Evolutionary conservation across 2,329 filamentous ascomycete species (phyloP), one percentile per base, ranked within the genome.

Genomic region (Proliferodiscus dingleyae): DNA sequence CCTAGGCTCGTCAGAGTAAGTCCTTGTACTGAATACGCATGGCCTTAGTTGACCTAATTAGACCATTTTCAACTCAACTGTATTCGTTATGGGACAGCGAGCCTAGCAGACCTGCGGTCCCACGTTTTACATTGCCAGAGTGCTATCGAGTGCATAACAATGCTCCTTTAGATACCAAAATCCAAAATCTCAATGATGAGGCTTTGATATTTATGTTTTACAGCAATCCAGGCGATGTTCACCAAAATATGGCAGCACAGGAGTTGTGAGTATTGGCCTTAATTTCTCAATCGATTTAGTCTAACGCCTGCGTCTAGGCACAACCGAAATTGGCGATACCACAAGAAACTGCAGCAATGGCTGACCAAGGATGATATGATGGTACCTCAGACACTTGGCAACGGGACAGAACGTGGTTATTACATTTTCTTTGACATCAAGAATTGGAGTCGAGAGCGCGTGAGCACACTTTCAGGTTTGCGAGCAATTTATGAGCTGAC

Each of bases 121-220:
- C 75, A 18, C 76, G 74, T 45, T 80, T 76, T 51, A 71, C 71
- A 10, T 64, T 84, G 23, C 81, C 81, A 0, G 81, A 85, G 37
- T 85, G 81, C 63, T 85, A 85, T 59, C 76, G 73, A 43, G 81
- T 85, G 26, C 80, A 74, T 50, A 85, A 85, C 50, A 78, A 83
- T 21, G 78, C 81, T 53, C 72, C 78, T 2, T 74, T 85, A 42
- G 78, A 83, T 50, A 78, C 72, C 55, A 84, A 84, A 63, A 80
- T 84, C 39, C 70, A 71, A 32, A 82, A 75, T 52, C 83, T 85
- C 64, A 83, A 83, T 54, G 81, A 85, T 52, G 81, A 85, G 64
- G 83, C 81, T 0, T 66, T 85, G 38, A 79, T 85, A 63, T 83
- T 78, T 73, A 84, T 85, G 53, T 85, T 85, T 59, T 84, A 85